Percentiles rank a stretch among this genome's conserved stretches.
Evolutionary conservation across 345 rosid genomes (phyloP).

Genomic region (Eucalyptus albens): DNA sequence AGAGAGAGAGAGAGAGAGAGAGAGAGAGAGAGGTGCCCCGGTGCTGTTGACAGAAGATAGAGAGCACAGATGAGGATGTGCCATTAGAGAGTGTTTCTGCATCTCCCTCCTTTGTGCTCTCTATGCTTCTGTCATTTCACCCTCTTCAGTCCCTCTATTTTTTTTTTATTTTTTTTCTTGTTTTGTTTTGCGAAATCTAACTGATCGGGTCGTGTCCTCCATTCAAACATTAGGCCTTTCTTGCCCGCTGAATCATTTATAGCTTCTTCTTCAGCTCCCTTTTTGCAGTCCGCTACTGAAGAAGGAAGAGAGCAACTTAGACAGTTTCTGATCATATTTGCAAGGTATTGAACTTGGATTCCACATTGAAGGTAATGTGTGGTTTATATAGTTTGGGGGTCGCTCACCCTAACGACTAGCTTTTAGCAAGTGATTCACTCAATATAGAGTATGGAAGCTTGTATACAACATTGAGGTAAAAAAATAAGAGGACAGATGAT

Average conservation of each 20-base stretch:
- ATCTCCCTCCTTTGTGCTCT: constrained; percentile 82
- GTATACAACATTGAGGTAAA: neutral
- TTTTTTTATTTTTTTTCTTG: neutral
- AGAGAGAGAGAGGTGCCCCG: constrained; percentile 3
- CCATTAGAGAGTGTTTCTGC: constrained; percentile 11
- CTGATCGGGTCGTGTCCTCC: neutral
- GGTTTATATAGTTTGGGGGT: neutral
- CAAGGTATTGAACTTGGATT: neutral
- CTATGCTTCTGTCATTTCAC: constrained; percentile 80
- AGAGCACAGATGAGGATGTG: constrained; percentile 91
- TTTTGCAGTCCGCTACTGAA: neutral
- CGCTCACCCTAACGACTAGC: neutral
- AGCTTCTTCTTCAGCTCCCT: neutral
- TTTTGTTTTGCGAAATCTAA: neutral
- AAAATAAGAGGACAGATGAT: neutral
- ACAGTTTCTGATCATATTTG: neutral
- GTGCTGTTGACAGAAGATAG: constrained; percentile 96
- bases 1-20: neutral
- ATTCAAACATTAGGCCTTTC: neutral
- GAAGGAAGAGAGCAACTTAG: neutral
- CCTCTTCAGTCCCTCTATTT: constrained; percentile 1
- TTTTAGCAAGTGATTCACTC: neutral
- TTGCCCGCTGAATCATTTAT: neutral
- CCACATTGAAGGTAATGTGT: neutral
- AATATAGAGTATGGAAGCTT: neutral